Evolutionary conservation across 345 rosid genomes (phyloP), one percentile per base, ranked within the genome.

Genomic region (Gossypium australe): DNA sequence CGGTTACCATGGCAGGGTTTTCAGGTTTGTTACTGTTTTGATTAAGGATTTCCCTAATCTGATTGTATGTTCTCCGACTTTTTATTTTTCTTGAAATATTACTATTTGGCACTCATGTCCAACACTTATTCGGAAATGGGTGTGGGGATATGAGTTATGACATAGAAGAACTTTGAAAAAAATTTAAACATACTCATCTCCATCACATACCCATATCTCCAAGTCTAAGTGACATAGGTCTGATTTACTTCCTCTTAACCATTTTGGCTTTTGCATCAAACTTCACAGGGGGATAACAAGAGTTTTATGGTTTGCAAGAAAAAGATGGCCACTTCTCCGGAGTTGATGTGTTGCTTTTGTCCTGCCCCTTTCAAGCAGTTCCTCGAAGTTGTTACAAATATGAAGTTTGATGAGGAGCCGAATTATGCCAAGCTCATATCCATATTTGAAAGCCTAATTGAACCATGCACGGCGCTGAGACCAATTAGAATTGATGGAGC

Each of bases 1-100:
- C 90, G 97, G 78, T 87, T 94, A 85, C 97, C 98, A 13, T 94
- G 97, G 97, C 98, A 94, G 81, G 98, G 98, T n/a, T 92, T 85
- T 78, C 95, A 92, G 89, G 98, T 88, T 68, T 71, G 80, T 11
- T 48, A 38, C 74, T 72, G 7, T 62, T 44, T 38, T n/a, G 29
- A 8, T 17, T 12, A 34, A 63, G 53, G 45, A 73, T 65, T 71
- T 24, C 20, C 3, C 18, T 24, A 22, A 13, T 53, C 18, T 70
- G 24, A 41, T 57, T 22, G 2, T 22, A 24, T 22, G 34, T 57
- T 57, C 34, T 22, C 62, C 1, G 2, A 20, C 29, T 22, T 13
- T 22, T 57, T 22, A 22, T 57, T 22, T 57, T 57, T 22, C 22
- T 53, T 57, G 29, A 20, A 20, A 57, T 57, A 22, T 3, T 4